Evolutionary conservation across 345 rosid species (phyloP), one percentile per base, ranked within the genome.

Genomic region (Barbarea vulgaris): DNA sequence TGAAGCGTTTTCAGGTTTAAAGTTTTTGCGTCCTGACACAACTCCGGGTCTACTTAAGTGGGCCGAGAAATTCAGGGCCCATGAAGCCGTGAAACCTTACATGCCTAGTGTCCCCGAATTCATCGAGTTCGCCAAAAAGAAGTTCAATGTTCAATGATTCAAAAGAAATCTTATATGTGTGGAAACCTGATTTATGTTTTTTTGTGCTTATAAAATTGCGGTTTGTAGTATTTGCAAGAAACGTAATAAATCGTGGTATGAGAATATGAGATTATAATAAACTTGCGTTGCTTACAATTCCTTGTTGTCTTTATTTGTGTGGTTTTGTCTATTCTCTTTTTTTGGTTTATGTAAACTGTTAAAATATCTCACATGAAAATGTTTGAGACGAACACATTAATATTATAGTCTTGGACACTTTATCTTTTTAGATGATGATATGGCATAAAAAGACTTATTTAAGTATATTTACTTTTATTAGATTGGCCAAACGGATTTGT

Each of bases 91-190:
- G 8, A 88, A 82, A 65, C 87, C 78, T 46, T 82, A 87, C 36
- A 71, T 87, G 87, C 96, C 93, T 8, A 87, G 86, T 8, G 84
- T 87, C 0, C 85, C 80, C 0, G 89, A 88, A 81, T 89, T 89
- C 5, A 30, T 77, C 2, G 77, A 71, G 50, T 71, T 77, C 4
- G 81, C 81, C 1, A 71, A 70, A 57, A 53, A 64, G 46, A 71
- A 77, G 54, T 77, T 77, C 39, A 71, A 48, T 71, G 39, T 71
- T 50, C 4, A 70, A 39, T 77, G 72, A 70, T 64, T 25, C 1
- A 7, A 54, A 25, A 6, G 2, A 25, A 13, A 7, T 22, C 1
- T 37, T 27, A 17, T 41, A 5, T 25, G 30, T 42, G 68, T 37
- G 27, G 31, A 9, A 8, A 21, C 33, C 19, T 55, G 30, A 57